These are phyloP conservation scores for Miscanthus sacchariflorus DNA, from an alignment of 202 grass and related monocot species.

Conservation along the genomic window DNA sequence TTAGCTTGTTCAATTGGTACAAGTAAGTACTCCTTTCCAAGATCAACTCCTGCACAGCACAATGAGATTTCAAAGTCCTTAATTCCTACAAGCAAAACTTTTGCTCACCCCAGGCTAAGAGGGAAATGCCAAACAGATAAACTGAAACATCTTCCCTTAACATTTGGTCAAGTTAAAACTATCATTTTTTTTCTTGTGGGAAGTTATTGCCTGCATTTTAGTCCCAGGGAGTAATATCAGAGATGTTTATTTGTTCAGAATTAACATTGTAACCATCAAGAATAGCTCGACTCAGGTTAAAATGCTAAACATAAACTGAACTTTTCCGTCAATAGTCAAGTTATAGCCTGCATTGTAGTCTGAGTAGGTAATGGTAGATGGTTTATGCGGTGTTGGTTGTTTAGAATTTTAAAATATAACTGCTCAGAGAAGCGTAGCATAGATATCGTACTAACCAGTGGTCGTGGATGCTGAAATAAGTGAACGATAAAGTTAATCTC, in stretches of 20 bases:
- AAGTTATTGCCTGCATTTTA: constrained; percentile 21
- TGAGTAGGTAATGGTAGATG: not conserved
- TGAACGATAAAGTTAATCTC: constrained; percentile 12
- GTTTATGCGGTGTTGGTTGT: not conserved
- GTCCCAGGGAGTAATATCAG: not conserved
- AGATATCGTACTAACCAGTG: not conserved
- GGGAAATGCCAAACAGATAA: constrained; percentile 27
- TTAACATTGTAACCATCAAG: constrained; percentile 28
- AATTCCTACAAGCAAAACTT: constrained; percentile 3
- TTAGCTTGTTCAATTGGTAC: constrained; percentile 99
- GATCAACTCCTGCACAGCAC: constrained; percentile 32
- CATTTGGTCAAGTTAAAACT: constrained; percentile 33
- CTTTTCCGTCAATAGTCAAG: constrained; percentile 19
- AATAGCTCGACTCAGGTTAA: not conserved
- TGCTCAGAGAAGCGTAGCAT: constrained; percentile 4
- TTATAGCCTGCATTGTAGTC: constrained; percentile 12
- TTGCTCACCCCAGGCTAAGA: constrained; percentile 2
- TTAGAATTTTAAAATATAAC: constrained; percentile 15
- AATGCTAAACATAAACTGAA: constrained; percentile 32
- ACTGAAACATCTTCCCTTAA: constrained; percentile 27
- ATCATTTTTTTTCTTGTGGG: not conserved
- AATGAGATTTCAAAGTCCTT: constrained; percentile 7
- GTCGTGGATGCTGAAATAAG: not conserved
- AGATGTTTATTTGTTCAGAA: constrained; percentile 30
- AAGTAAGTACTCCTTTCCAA: constrained; percentile 77